Percentiles rank a stretch among this genome's conserved stretches.
phyloP scores from a whole-genome alignment of 2,329 filamentous ascomycete species.

The Claviceps sorghi region DNA sequence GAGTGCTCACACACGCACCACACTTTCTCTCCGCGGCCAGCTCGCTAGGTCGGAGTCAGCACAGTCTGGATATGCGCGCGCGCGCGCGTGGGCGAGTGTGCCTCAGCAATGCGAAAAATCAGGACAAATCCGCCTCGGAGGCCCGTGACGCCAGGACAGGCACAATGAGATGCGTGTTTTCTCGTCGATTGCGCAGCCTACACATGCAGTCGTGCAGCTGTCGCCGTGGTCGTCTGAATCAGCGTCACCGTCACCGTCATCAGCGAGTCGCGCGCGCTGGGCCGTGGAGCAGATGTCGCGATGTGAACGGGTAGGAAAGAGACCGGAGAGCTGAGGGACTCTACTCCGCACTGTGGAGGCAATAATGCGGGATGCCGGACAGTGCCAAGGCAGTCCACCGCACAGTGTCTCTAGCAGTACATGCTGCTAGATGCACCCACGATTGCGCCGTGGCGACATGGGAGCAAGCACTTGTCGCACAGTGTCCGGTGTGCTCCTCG shows the following conservation, averaged over 20 bases:
- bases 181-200: neutral
- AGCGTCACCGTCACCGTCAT: conserved; percentile 9
- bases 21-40: neutral
- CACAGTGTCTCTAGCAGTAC: too few relatives aligned
- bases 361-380: conserved; percentile 4
- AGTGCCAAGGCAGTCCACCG: too few relatives aligned
- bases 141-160: neutral
- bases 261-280: conserved; percentile 12
- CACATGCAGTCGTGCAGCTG: neutral
- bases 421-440: too few relatives aligned
- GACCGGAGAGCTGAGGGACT: conserved; percentile 5
- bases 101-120: conserved; percentile 5
- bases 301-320: conserved; percentile 11
- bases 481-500: neutral
- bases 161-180: neutral
- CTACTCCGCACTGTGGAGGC: conserved; percentile 3
- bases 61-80: neutral
- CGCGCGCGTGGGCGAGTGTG: neutral
- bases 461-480: neutral
- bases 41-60: neutral
- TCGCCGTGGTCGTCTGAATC: conserved; percentile 3
- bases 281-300: conserved; percentile 14
- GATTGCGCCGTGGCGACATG: neutral
- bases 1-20: neutral
- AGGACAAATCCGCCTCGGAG: neutral